Percentiles rank a stretch among this genome's conserved stretches.
Evolutionary conservation across 2,329 filamentous ascomycete species (phyloP).

Genomic region (Penicillium verrucosum): DNA sequence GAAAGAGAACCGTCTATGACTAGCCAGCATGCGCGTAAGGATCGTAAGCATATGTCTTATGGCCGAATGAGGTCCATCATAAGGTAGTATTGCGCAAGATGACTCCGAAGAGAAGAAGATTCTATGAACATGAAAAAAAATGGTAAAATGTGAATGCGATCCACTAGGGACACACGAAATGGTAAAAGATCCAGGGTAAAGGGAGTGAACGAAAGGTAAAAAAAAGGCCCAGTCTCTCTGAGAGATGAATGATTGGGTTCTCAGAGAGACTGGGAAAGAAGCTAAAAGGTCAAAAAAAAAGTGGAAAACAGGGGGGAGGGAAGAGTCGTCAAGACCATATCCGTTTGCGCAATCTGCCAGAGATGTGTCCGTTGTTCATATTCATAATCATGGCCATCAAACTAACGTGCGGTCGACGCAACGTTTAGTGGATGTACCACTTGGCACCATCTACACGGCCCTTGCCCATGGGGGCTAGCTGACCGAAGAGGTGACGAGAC

Average conservation of each 20-base stretch:
- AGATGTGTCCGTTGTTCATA: slow-evolving; percentile 14
- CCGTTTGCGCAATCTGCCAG: slow-evolving; percentile 23
- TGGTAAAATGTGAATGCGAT: slow-evolving; percentile 9
- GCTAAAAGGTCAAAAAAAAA: slow-evolving; percentile 4
- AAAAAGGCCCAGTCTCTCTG: slow-evolving; percentile 5
- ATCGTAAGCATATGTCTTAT: neutral
- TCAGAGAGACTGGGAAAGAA: slow-evolving; percentile 18
- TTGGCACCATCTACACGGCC: slow-evolving; percentile 44
- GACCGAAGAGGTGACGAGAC: slow-evolving; percentile 54
- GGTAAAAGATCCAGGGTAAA: slow-evolving; percentile 6
- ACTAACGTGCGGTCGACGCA: slow-evolving; percentile 20
- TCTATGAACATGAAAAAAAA: slow-evolving; percentile 13
- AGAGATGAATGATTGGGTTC: neutral
- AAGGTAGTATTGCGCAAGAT: slow-evolving; percentile 23
- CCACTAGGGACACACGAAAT: slow-evolving; percentile 20
- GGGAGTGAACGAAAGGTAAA: slow-evolving; percentile 17
- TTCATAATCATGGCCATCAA: neutral
- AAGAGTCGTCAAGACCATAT: slow-evolving; percentile 21
- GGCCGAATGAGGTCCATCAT: slow-evolving; percentile 10
- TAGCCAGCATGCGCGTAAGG: slow-evolving; percentile 7
- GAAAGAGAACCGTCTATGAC: slow-evolving; percentile 1
- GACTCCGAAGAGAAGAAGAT: slow-evolving; percentile 9
- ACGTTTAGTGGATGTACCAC: slow-evolving; percentile 40
- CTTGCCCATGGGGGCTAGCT: slow-evolving; percentile 41
- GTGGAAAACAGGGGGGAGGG: slow-evolving; percentile 10